Evolutionary conservation across 768 basidiomycete species (phyloP).

Genomic region (Russula compacta): DNA sequence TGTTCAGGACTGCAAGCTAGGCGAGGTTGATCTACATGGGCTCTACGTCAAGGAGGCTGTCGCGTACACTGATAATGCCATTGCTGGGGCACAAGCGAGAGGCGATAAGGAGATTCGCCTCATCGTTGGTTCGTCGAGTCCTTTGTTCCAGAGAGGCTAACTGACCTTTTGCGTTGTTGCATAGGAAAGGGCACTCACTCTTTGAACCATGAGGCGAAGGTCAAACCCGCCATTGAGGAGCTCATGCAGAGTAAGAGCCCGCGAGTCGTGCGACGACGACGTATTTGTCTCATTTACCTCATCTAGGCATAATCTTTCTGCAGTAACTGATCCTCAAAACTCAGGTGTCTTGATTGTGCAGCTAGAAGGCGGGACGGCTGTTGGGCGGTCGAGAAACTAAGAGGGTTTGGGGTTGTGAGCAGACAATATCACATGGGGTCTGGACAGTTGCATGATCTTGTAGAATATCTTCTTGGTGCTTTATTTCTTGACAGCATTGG

Average conservation of each 20-base stretch:
- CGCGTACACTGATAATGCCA: constrained; percentile 56
- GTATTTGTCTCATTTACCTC: neutral
- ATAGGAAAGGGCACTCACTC: constrained; percentile 86
- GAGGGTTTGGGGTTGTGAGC: constrained; percentile 37
- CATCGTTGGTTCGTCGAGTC: constrained; percentile 64
- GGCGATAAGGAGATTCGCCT: constrained; percentile 61
- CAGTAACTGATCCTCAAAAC: constrained; percentile 72
- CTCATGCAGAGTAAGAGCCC: constrained; percentile 59
- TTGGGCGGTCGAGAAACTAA: constrained; percentile 5
- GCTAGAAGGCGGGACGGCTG: constrained; percentile 37
- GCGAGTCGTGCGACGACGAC: neutral
- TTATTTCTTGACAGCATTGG: neutral
- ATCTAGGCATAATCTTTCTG: constrained; percentile 58
- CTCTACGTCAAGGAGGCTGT: constrained; percentile 92
- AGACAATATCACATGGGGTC: constrained; percentile 49
- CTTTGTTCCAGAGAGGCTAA: neutral
- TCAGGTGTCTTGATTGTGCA: constrained; percentile 77
- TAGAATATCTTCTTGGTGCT: constrained; percentile 23
- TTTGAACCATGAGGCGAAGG: constrained; percentile 62
- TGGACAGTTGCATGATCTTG: constrained; percentile 65
- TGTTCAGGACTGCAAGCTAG: constrained; percentile 50
- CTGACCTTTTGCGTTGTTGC: neutral
- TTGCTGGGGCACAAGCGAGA: constrained; percentile 53
- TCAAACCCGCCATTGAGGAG: constrained; percentile 87
- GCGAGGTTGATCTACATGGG: constrained; percentile 85